Evolutionary conservation across 768 basidiomycete species (phyloP).

Genomic region (Trametes punicea): DNA sequence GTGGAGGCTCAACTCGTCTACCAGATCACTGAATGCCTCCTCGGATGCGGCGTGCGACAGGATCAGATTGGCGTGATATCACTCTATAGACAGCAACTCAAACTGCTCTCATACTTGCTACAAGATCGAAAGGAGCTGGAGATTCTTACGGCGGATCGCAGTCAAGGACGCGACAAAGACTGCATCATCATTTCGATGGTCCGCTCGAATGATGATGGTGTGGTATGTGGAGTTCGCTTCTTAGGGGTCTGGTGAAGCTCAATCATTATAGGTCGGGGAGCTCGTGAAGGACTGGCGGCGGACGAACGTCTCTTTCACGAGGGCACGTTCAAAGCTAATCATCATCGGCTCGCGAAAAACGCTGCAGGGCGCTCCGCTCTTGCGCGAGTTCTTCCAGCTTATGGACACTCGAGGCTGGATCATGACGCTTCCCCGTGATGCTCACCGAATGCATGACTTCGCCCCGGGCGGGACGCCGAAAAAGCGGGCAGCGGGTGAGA

Average conservation of each 20-base stretch:
- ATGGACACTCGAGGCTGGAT: constrained; percentile 77
- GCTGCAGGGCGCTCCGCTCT: constrained; percentile 54
- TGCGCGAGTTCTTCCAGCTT: constrained; percentile 73
- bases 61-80: constrained; percentile 86
- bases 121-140: constrained; percentile 59
- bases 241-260: not conserved
- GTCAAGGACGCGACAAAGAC: constrained; percentile 94
- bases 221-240: constrained; percentile 46
- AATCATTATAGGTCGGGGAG: constrained; percentile 69
- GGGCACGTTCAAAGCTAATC: constrained; percentile 86
- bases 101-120: constrained; percentile 72
- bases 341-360: constrained; percentile 88
- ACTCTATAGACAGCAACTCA: constrained; percentile 93
- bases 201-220: constrained; percentile 74
- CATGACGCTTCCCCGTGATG: constrained; percentile 49
- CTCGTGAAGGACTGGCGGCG: constrained; percentile 93
- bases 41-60: constrained; percentile 59
- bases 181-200: constrained; percentile 93
- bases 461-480: constrained; percentile 12
- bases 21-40: constrained; percentile 66
- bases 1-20: constrained; percentile 68
- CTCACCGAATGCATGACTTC: constrained; percentile 50
- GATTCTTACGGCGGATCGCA: constrained; percentile 87
- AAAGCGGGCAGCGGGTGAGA: constrained; percentile 32
- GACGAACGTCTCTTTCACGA: constrained; percentile 95